Percentiles rank a stretch among this genome's conserved stretches.
phyloP scores from a whole-genome alignment of 1,139 yeast genomes.

The Yamadazyma jaroonii region DNA sequence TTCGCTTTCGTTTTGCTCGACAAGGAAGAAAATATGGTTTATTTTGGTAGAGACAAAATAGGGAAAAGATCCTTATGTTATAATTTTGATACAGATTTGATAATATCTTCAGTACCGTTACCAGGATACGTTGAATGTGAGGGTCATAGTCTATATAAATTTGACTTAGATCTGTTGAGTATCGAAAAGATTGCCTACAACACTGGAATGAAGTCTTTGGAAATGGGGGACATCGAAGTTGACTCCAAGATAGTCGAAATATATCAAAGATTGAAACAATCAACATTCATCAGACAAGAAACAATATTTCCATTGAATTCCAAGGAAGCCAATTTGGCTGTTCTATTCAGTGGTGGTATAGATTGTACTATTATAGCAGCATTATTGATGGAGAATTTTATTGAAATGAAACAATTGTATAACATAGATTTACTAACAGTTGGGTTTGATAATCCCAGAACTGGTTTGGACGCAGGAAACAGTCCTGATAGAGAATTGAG shows the following conservation, averaged over 20 bases:
- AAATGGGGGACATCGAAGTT: not conserved
- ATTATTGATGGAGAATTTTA: conserved; percentile 28
- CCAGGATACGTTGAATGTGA: conserved; percentile 47
- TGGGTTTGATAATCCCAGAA: conserved; percentile 89
- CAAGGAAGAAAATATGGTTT: conserved; percentile 31
- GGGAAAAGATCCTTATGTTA: conserved; percentile 79
- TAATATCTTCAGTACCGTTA: conserved; percentile 48
- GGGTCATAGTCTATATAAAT: conserved; percentile 43
- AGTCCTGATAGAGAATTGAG: conserved; percentile 87
- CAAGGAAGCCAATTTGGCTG: conserved; percentile 45
- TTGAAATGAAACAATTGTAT: conserved; percentile 6
- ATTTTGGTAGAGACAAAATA: conserved; percentile 80
- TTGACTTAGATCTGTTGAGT: conserved; percentile 22
- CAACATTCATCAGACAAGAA: conserved; percentile 39
- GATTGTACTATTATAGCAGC: conserved; percentile 83
- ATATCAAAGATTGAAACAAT: conserved; percentile 8
- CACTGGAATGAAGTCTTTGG: not conserved
- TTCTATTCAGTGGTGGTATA: conserved; percentile 89
- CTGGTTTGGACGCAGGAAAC: conserved; percentile 51
- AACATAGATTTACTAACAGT: conserved; percentile 79
- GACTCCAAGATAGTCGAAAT: not conserved
- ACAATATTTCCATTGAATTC: conserved; percentile 57
- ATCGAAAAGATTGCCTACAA: conserved; percentile 6
- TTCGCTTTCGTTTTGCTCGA: conserved; percentile 66
- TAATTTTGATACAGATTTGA: conserved; percentile 26